Evolutionary conservation across 306 rosid species (phyloP), one percentile per base, ranked within the genome.

Genomic region (Pachyrhizus erosus): DNA sequence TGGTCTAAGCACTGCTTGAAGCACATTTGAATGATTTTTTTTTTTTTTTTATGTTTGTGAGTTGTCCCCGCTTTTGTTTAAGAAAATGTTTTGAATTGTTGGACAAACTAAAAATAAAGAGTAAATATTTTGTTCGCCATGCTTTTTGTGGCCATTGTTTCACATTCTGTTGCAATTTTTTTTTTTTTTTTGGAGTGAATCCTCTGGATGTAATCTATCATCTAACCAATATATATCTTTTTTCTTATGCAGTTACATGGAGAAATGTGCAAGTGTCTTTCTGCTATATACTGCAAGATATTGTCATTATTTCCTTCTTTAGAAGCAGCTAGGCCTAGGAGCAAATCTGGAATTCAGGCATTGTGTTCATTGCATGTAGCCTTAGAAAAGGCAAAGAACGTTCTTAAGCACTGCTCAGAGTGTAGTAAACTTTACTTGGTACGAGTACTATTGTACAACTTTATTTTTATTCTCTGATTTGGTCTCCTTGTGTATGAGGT

Each of bases 371-470:
- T 93, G 79, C 98, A 93, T 77, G 93, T 93, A 58, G 98, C 93
- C 21, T 88, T 90, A 60, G 97, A 91, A 86, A 93, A 93, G 88
- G 52, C 91, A 13, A 91, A 91, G 85, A 90, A 85, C 83, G 87
- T 92, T 85, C 98, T 93, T 84, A 90, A 60, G 48, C 98, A 91
- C 83, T 93, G 98, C 87, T 89, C 98, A 29, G 93, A 91, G 62
- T 86, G 89, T 61, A 93, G 98, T 89, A 91, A 90, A 90, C 93
- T 93, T 69, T 93, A 93, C 87, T 80, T 93, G 97, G 98, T 93
- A 89, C 23, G 85, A 60, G 73, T 52, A 73, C 39, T 62, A 37
- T 69, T 75, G 72, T 52, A 10, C 76, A 20, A 51, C 58, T 54
- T 45, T 27, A 73, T 31, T 45, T 65, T 67, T 64, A 37, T 27